phyloP scores from a whole-genome alignment of 768 basidiomycete species.

The Amanita phalloides region DNA sequence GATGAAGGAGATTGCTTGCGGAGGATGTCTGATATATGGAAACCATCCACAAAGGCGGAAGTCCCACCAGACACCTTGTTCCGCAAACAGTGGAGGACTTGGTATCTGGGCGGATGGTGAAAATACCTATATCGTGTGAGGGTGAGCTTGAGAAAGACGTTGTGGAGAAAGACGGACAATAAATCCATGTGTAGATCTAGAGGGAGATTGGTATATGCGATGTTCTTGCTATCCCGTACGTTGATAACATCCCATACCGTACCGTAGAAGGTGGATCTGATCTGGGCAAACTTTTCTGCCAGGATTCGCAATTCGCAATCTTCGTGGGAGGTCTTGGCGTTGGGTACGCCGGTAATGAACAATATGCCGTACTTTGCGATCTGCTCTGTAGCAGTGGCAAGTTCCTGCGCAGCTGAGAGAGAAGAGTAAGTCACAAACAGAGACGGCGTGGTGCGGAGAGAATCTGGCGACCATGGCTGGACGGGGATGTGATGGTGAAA shows the following conservation, averaged over 20 bases:
- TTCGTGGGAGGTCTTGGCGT: conserved; percentile 42
- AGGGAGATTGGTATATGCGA: conserved; percentile 89
- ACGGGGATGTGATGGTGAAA: conserved; percentile 36
- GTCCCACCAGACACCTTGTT: conserved; percentile 76
- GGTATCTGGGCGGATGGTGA: conserved; percentile 83
- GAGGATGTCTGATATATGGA: conserved; percentile 50
- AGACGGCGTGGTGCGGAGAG: conserved; percentile 23
- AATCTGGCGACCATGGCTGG: conserved; percentile 33
- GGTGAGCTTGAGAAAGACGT: neutral
- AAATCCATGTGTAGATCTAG: conserved; percentile 91
- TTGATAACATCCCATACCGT: conserved; percentile 82
- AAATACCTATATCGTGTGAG: conserved; percentile 54
- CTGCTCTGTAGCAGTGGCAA: conserved; percentile 56
- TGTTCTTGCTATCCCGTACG: conserved; percentile 65
- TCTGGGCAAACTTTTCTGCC: conserved; percentile 58
- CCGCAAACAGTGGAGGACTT: conserved; percentile 83
- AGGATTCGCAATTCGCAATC: conserved; percentile 60
- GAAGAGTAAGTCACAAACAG: conserved; percentile 49
- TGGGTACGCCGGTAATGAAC: conserved; percentile 63
- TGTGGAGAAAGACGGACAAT: conserved; percentile 40
- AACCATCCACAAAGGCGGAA: conserved; percentile 81
- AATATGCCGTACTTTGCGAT: conserved; percentile 64
- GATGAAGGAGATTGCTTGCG: conserved; percentile 31
- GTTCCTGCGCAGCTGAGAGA: conserved; percentile 30
- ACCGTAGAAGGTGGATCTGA: conserved; percentile 87